Evolutionary conservation across 345 rosid genomes (phyloP), one percentile per base, ranked within the genome.

Genomic region (Rhizophora apiculata): DNA sequence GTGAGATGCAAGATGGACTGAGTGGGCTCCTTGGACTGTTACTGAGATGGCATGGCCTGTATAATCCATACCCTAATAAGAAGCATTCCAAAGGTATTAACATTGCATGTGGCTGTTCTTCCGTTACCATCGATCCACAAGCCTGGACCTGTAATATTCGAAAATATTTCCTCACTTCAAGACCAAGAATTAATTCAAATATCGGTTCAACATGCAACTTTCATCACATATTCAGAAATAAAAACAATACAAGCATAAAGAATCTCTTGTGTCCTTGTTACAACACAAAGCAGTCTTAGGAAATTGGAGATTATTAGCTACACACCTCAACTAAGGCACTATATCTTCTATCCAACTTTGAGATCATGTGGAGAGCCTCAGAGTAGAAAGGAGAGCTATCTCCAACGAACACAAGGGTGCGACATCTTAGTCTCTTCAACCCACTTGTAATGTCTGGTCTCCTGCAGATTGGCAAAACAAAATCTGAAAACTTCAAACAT

Each of bases 51-150:
- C 91, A 79, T 43, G 89, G 96, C 71, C 87, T 85, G 82, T 82
- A 92, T 65, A 95, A 72, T 19, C 96, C 92, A 49, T 81, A 95
- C 37, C 92, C 98, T 85, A 85, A 87, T 58, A 92, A 79, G 59
- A 95, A 95, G 80, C 87, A 95, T 76, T 95, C 99, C 77, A 95
- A 58, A 9, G 99, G 96, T 75, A 95, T 90, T 68, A 92, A 74
- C 98, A 95, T 95, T 31, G 99, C 98, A 61, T 92, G 92, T 26
- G 99, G 99, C 72, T 95, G 98, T 70, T 92, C 99, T 85, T 95
- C 94, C 0, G 94, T 95, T 74, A 95, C 99, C 87, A 90, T 72
- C 0, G 99, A 92, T 55, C 99, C 99, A 72, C 98, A 90, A 68
- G 88, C 97, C 79, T 87, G 96, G 67, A 94, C 98, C 98, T 93